Evolutionary conservation across 2,329 filamentous ascomycete species (phyloP).

Genomic region (Pseudocercospora fijiensis): DNA sequence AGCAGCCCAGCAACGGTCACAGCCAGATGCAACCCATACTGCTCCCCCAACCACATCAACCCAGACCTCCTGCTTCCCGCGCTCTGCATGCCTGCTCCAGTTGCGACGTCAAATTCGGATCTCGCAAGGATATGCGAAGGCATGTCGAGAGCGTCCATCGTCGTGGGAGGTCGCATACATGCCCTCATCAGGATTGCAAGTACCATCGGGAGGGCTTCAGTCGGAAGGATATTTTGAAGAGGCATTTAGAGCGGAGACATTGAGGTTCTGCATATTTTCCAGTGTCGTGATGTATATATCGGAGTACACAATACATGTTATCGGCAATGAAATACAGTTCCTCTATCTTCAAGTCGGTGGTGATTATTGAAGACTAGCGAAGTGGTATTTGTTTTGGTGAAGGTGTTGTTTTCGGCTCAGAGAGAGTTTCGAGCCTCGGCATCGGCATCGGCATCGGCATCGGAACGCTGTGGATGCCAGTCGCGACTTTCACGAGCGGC

Average conservation of each 20-base stretch:
- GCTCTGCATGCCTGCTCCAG: not conserved
- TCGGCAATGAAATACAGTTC: not conserved
- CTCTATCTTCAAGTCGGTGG: not conserved
- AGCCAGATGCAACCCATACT: not conserved
- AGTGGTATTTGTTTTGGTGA: not conserved
- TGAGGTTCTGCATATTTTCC: not conserved
- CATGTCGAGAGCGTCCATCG: not conserved
- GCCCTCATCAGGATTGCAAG: not conserved
- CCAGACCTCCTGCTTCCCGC: not conserved
- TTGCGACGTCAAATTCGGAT: not conserved
- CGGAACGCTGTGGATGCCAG: not conserved
- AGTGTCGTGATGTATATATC: not conserved
- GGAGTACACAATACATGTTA: not conserved
- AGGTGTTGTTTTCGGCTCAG: not conserved
- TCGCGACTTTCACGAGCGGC: not conserved
- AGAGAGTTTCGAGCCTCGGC: not conserved
- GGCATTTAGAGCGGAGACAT: not conserved
- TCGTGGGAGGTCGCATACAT: not conserved
- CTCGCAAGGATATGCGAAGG: not conserved
- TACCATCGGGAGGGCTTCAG: not conserved
- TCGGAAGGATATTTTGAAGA: not conserved
- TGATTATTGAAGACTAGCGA: not conserved
- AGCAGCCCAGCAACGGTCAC: not conserved
- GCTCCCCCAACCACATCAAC: not conserved
- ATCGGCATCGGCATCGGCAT: not conserved